Evolutionary conservation across 2,329 filamentous ascomycete species (phyloP), one percentile per base, ranked within the genome.

Genomic region (Xylariaceae sp.): DNA sequence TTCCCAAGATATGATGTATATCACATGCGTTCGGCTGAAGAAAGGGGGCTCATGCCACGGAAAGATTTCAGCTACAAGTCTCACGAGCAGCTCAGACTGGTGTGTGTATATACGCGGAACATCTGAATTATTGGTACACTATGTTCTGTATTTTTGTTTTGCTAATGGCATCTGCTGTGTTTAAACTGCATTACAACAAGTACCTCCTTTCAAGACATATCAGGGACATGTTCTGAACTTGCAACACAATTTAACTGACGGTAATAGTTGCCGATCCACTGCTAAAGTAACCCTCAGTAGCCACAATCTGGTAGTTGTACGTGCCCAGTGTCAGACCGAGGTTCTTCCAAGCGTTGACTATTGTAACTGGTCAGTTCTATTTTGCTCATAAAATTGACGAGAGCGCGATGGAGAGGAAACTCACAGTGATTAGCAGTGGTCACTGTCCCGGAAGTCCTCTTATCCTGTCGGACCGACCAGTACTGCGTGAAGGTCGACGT

Each of bases 401-500:
- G 17, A 33, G 15, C n/a, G 9, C 11, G 32, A 14, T 18, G 31
- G 3, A 12, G 31, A 40, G 33, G n/a, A 44, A 17, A 39, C 46
- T 18, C 44, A 48, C 41, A 63, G 54, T 66, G 62, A 52, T 63
- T 61, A 6, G 44, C 53, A 9, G 54, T 56, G 14, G 58, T 65
- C 40, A 66, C 58, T 42, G 48, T 54, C 6, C 51, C 51, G n/a
- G 69, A 66, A 31, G 68, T 66, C 38, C 73, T 68, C 68, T 78
- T 74, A 42, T 45, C 59, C 49, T 64, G 60, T 47, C 77, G 70
- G 15, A 81, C 70, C 19, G 70, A 74, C 71, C 71, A 75, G 65
- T 68, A 77, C 65, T 77, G 75, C 55, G 70, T 62, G 59, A 77
- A 76, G 49, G 71, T 77, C 43, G 60, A 54, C 15, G 71, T 75